phyloP scores from a whole-genome alignment of 768 basidiomycete genomes.

The Cubamyces sp. region DNA sequence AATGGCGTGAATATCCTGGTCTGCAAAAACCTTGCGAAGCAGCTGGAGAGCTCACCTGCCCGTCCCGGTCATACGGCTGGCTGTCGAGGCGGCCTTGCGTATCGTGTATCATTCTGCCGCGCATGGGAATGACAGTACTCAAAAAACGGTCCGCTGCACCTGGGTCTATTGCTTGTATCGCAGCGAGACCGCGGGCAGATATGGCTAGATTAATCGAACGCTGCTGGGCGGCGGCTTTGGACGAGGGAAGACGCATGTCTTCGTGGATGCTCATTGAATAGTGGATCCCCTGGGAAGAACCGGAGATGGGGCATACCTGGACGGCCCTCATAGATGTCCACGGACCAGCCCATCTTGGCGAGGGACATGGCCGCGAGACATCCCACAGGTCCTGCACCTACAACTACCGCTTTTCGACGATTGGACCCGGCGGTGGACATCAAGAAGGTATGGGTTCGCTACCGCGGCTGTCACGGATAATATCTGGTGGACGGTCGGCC shows the following conservation, averaged over 20 bases:
- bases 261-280: constrained; percentile 24
- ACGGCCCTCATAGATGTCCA: constrained; percentile 79
- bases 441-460: constrained; percentile 1
- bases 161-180: constrained; percentile 80
- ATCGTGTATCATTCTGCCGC: constrained; percentile 93
- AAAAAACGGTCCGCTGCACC: constrained; percentile 71
- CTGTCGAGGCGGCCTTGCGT: constrained; percentile 71
- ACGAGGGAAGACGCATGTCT: constrained; percentile 79
- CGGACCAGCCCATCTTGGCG: constrained; percentile 84
- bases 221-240: constrained; percentile 66
- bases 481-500: constrained; percentile 10
- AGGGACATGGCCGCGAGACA: constrained; percentile 87
- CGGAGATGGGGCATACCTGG: constrained; percentile 54
- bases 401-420: constrained; percentile 57
- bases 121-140: constrained; percentile 87
- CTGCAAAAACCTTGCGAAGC: constrained; percentile 15
- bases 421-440: constrained; percentile 17
- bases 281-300: constrained; percentile 13
- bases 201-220: constrained; percentile 97
- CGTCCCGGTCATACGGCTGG: constrained; percentile 86
- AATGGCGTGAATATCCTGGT: constrained; percentile 13
- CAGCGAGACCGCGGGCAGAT: constrained; percentile 90
- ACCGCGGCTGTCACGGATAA: constrained; percentile 22
- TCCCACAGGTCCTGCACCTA: constrained; percentile 94
- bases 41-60: constrained; percentile 62